These are phyloP conservation scores for Elongisporangium undulatum DNA, from an alignment of 352 stramenopile genomes.

Conservation along the genomic window DNA sequence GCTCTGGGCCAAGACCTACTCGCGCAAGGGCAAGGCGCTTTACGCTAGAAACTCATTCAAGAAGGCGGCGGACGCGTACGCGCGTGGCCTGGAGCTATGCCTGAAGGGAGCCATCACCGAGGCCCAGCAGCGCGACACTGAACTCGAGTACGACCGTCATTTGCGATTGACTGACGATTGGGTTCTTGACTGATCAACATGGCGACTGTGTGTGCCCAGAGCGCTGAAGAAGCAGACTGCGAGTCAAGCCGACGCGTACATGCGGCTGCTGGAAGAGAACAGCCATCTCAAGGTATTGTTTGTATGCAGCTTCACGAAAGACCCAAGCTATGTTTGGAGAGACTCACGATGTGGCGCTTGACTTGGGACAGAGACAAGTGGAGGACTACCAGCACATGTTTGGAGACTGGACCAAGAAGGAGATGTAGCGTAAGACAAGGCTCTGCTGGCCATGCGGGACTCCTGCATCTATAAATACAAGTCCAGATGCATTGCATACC, in stretches of 20 bases:
- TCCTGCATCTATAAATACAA: neutral
- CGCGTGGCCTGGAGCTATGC: constrained; percentile 61
- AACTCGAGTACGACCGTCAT: constrained; percentile 48
- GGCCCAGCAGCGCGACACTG: constrained; percentile 60
- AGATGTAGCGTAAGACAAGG: constrained; percentile 34
- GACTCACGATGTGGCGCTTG: neutral
- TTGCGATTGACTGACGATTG: constrained; percentile 1
- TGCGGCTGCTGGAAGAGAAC: constrained; percentile 74
- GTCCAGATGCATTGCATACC: neutral
- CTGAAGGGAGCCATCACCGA: constrained; percentile 63
- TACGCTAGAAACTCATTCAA: constrained; percentile 64
- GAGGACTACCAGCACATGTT: constrained; percentile 83
- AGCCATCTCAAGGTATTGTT: constrained; percentile 52
- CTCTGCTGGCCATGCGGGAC: too few species aligned
- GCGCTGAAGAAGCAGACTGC: constrained; percentile 63
- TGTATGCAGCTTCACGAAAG: neutral
- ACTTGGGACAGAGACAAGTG: constrained; percentile 40
- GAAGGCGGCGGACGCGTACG: constrained; percentile 70
- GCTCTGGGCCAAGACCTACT: constrained; percentile 71
- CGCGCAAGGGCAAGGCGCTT: constrained; percentile 73
- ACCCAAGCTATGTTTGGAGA: neutral
- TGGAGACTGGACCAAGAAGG: constrained; percentile 80
- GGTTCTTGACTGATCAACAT: neutral
- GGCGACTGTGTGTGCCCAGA: constrained; percentile 14
- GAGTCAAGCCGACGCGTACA: constrained; percentile 65